Conservation (phyloP, 805 yeast genomes). For the Starmerella vitae region DNA sequence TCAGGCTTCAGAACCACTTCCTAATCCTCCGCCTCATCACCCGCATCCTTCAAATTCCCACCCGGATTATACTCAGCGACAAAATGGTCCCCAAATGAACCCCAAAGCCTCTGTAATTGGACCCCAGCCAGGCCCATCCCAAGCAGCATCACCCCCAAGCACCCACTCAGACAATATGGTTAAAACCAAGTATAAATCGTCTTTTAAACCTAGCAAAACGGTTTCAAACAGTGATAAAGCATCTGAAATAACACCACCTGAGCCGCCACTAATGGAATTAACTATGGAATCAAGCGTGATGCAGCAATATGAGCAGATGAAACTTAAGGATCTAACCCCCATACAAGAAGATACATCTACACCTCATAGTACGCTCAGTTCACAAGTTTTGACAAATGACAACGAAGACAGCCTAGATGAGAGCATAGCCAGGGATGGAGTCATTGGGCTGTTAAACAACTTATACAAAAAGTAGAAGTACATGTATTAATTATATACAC, state of each 20-base stretch:
- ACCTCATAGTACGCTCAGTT: not conserved
- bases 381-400: not conserved
- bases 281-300: constrained; percentile 25
- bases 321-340: constrained; percentile 5
- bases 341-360: constrained; percentile 13
- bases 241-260: no score
- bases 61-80: no score
- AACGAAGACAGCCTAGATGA: constrained; percentile 31
- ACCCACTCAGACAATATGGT: not conserved
- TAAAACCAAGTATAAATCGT: no score
- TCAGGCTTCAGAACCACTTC: no score
- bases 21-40: no score
- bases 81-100: no score
- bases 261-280: not conserved
- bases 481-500: constrained; percentile 23
- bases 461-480: constrained; percentile 36
- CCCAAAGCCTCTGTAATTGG: not conserved
- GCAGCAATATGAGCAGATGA: constrained; percentile 23
- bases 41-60: no score
- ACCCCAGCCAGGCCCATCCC: not conserved
- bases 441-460: constrained; percentile 67
- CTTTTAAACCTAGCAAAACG: no score
- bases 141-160: not conserved
- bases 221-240: no score
- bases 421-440: constrained; percentile 37